Evolutionary conservation across 306 rosid genomes (phyloP), one percentile per base, ranked within the genome.

Genomic region (Mimosa bimucronata): DNA sequence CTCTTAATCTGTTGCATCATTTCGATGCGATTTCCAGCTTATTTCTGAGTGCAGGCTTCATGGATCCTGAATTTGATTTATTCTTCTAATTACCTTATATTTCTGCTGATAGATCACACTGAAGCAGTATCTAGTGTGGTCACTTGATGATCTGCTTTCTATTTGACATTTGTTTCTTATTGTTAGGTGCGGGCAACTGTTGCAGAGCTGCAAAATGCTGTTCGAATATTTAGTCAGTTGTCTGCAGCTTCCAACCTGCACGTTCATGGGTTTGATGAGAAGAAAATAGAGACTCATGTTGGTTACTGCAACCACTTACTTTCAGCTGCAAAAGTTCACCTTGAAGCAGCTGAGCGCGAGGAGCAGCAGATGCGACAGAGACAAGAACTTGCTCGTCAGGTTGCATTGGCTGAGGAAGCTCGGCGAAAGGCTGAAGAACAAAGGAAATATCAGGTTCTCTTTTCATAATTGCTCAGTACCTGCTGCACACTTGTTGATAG

Each of bases 231-330:
- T 89, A 96, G 93, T 83, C 97, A 96, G 82, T 83, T 96, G 87
- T 96, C 99, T 85, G 98, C 99, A 73, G 98, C 98, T 86, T 96
- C 99, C 86, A 90, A 92, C 91, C 97, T 91, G 75, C 98, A 96
- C 81, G 83, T 96, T 83, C 97, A 96, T 82, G 99, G 99, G 77
- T 95, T 95, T 88, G 99, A 95, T 86, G 98, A 93, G 92, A 95
- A 95, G 88, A 95, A 95, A 82, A 95, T 95, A 75, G 99, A 96
- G 76, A 96, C 99, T 74, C 99, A 96, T 81, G 97, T 96, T 84
- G 97, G 93, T 65, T 96, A 96, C 77, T 96, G 99, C 87, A 91
- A 83, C 87, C 96, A 95, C 82, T 86, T 93, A 55, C 97, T 93
- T 79, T 88, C 89, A 1, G 98, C 98, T 73, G 97, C 98, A 67